Base-by-base conservation (phyloP, 2,329 filamentous ascomycete species). In the Didymella pinodella region DNA sequence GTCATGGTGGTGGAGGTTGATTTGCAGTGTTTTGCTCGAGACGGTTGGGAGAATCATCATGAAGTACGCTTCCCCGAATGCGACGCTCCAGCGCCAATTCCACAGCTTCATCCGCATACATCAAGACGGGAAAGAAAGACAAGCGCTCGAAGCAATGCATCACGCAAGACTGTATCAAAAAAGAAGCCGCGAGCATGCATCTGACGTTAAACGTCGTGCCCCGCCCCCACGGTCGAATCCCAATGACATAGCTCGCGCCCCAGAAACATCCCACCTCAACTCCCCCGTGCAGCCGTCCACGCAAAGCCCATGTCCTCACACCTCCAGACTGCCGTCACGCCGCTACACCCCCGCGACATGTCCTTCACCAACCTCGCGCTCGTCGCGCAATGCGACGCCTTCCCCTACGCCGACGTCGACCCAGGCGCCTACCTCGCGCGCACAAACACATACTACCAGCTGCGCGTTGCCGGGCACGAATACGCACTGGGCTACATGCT, bases 361-460 rank as follows among this genome's bases (percentile, higher is more conserved):
- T 52, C 68, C 2, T 77, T 80, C 61, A 80, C 81, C 26, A 83
- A 86, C 63, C 77, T 87, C 48, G 83, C 86, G 50, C 77, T 87
- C 26, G 74, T 87, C 47, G 77, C 81, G 51, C 83, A 86, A 75
- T 85, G 84, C 77, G 85, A 87, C 73, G 94, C 91, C 70, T 96
- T 96, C 71, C 93, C 93, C 1, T 92, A 96, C 78, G 83, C 85
- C 55, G 83, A 89, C 55, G 82, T 81, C 54, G 81, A 88, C 64
- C 83, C 86, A 10, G 74, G 83, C 57, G 80, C 81, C 49, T 87
- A 89, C 75, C 78, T 83, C 44, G 76, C 80, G 43, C 78, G 85
- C 61, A 77, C 86, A 58, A 76, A 78, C 48, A 81, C 82, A 10
- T 87, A 86, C 76, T 84, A 87, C 69, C 82, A 81, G 26, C 83